Conservation (phyloP, 805 yeast species). For the Ogataea pilisensis region DNA sequence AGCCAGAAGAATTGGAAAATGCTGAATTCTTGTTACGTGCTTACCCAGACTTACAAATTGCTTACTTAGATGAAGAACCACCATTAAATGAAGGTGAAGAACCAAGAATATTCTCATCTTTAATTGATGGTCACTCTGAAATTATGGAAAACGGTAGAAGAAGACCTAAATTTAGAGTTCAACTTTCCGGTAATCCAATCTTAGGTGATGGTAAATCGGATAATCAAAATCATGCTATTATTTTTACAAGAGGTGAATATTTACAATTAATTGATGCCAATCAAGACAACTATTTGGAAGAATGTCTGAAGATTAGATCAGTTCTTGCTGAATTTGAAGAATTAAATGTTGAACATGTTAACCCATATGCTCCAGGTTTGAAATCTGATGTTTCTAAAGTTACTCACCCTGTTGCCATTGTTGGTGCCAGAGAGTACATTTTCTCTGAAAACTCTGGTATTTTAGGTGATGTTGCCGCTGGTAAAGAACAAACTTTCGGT, state of each 20-base stretch:
- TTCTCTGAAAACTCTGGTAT: constrained; percentile 92
- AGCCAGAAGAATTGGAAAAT: constrained; percentile 70
- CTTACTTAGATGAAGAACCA: constrained; percentile 92
- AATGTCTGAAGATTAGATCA: constrained; percentile 85
- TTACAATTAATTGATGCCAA: constrained; percentile 94
- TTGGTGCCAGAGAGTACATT: constrained; percentile 93
- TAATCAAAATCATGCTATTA: constrained; percentile 84
- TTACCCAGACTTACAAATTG: constrained; percentile 83
- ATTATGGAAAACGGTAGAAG: constrained; percentile 68
- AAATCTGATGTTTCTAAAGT: constrained; percentile 47
- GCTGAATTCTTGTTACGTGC: constrained; percentile 80
- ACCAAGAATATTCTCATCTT: constrained; percentile 67
- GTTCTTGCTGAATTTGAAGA: constrained; percentile 92
- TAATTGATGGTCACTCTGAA: constrained; percentile 79
- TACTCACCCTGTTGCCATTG: constrained; percentile 76
- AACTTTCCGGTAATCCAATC: constrained; percentile 82
- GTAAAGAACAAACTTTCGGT: constrained; percentile 96
- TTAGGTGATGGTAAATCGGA: constrained; percentile 93
- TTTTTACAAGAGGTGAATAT: constrained; percentile 90
- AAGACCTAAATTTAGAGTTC: constrained; percentile 72
- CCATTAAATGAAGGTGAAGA: constrained; percentile 67
- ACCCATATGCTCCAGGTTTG: constrained; percentile 54
- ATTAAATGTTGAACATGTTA: constrained; percentile 43
- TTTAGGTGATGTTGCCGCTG: constrained; percentile 94
- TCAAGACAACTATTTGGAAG: constrained; percentile 93